Base-by-base conservation (phyloP, 208 protist genomes). In the Leishmania mexicana region DNA sequence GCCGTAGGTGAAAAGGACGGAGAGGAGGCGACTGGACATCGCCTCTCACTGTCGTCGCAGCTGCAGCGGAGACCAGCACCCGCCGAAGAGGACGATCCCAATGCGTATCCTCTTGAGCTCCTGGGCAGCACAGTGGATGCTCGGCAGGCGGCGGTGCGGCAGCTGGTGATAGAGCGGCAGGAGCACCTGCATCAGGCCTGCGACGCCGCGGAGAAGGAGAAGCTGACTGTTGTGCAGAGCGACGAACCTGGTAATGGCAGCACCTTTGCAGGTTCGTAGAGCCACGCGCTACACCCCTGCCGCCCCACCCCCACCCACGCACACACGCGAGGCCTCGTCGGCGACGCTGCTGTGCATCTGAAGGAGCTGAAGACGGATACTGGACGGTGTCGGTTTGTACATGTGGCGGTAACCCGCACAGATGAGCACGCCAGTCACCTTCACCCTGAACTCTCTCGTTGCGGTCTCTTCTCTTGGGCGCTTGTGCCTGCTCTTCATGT, bases 151-250 rank as follows among this genome's bases (percentile, higher is more conserved):
- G 49, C 70, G 24, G 28, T 92, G 8, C 82, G 87, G 79, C 79
- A 79, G 10, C 58, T 92, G 31, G 40, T 92, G 19, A 64, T 65
- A 10, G 75, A 75, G 13, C 81, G 87, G 21, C 38, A 90, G 45
- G 84, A 88, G 76, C 78, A 64, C 47, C 81, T 92, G 70, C 78
- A 84, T 53, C 51, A 83, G 24, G 89, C 80, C 65, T 79, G 77
- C 38, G 86, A 87, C 45, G 75, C 75, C 10, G 47, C 79, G 17
- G 84, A 85, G 13, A 78, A 83, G 47, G 51, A 83, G 38, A 85
- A 74, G 47, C 71, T 87, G 21, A n/a, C 77, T 35, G 54, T 68
- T 19, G 31, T 40, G n/a, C 74, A 54, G 31, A 80, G 62, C 24
- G 54, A 65, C 0, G 70, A 71, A 24, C 62, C 60, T 49, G 71